phyloP scores from a whole-genome alignment of 2,329 filamentous ascomycete species.

The Sporothrix humicola region DNA sequence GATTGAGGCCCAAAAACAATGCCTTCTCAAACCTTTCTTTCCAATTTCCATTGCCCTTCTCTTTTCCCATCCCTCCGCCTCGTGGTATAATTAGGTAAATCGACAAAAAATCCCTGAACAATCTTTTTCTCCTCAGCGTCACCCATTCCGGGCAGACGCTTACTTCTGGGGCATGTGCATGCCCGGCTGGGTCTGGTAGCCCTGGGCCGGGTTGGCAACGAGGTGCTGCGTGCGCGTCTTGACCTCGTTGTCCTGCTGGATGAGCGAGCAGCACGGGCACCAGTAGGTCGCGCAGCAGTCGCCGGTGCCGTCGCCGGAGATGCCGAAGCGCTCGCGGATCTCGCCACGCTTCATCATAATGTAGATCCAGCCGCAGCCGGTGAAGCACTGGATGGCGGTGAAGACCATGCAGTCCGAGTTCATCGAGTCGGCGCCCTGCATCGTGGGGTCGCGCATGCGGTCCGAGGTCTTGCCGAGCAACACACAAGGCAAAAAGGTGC shows the following conservation, averaged over 20 bases:
- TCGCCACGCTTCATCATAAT: conserved; percentile 60
- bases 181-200: conserved; percentile 44
- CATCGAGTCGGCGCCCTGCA: conserved; percentile 47
- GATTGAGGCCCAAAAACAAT: not conserved
- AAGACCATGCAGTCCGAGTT: conserved; percentile 54
- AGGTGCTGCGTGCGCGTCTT: conserved; percentile 40
- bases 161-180: conserved; percentile 43
- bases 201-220: conserved; percentile 40
- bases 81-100: conserved; percentile 18
- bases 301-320: conserved; percentile 54
- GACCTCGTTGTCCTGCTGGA: conserved; percentile 65
- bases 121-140: not conserved
- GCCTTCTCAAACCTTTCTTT: not conserved
- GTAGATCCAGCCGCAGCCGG: conserved; percentile 54
- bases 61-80: not conserved
- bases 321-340: conserved; percentile 59
- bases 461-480: conserved; percentile 53
- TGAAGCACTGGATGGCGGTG: conserved; percentile 47
- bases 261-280: conserved; percentile 61
- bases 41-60: not conserved
- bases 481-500: conserved; percentile 52
- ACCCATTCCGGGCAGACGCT: not conserved
- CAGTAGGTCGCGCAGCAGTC: conserved; percentile 62
- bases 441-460: conserved; percentile 52
- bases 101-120: not conserved